These are phyloP conservation scores for Ichthyophthirius multifiliis DNA, from an alignment of 169 alveolate species.

Conservation along the genomic window DNA sequence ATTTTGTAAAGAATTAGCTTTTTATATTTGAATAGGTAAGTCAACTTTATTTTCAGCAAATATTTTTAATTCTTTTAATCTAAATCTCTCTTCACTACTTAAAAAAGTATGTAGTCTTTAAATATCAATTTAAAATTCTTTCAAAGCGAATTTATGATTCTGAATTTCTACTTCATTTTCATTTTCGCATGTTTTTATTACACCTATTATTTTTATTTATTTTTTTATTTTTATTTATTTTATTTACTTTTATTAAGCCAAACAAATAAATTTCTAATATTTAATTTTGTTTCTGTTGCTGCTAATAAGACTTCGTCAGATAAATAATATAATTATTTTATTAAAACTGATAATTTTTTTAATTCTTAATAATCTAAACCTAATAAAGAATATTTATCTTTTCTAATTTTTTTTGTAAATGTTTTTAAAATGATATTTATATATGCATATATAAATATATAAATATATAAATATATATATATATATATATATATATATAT, in stretches of 20 bases:
- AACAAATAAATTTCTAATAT: background rate
- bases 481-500: no score
- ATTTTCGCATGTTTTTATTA: background rate
- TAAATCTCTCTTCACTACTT: background rate
- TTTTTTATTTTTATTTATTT: background rate
- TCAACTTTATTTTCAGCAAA: background rate
- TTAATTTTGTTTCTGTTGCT: background rate
- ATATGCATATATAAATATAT: no score
- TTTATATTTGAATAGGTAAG: background rate
- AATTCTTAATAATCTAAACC: background rate
- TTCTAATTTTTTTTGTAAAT: no score
- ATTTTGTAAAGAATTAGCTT: background rate
- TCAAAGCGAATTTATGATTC: background rate
- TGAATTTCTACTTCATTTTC: background rate
- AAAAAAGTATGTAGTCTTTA: slow-evolving; percentile 1
- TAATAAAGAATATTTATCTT: background rate
- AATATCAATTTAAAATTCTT: background rate
- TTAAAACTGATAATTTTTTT: background rate
- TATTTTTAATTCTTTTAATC: background rate
- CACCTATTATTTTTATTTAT: background rate
- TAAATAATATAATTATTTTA: background rate
- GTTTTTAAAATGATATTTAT: no score
- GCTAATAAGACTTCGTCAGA: background rate
- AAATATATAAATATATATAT: no score
- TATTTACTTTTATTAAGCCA: background rate